Base-by-base conservation (phyloP, 192 early-diverging fungal genomes). In the Coemansia sp. region DNA sequence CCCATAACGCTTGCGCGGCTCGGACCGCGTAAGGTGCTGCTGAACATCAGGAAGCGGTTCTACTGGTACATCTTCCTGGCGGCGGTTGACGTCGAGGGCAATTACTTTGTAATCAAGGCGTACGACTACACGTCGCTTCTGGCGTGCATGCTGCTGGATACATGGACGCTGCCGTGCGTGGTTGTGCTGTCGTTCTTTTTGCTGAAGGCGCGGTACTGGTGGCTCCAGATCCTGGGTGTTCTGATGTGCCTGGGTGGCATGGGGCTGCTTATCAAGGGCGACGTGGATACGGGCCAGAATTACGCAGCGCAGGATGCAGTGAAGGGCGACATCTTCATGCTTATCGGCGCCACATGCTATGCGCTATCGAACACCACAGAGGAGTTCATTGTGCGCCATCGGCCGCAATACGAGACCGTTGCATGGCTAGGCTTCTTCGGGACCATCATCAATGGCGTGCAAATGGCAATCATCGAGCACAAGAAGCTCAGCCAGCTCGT, bases 51-150 rank as follows among this genome's bases (percentile, higher is more conserved):
- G 53, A 61, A 57, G 29, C 70, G 83, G n/a, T 75, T 61, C 49
- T 73, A 69, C 67, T 79, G 80, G 79, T 85, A 85, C 64, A 52
- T 90, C n/a, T 68, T 83, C 5, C 67, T 93, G 60, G 86, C 86
- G n/a, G 46, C 86, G 19, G 85, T 88, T 2, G 91, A 93, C 71
- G 89, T 93, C 3, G 90, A 93, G 71, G 91, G 88, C 67, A 93
- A 93, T 62, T 93, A 88, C 63, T 90, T 93, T 82, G 86, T 89
- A 14, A 87, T 91, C 59, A 91, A 90, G 77, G 86, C 89, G 9
- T 93, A 85, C 61, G 77, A 71, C 63, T 91, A 91, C 66, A 93
- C 91, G 17, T 90, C 88, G 15, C 63, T 91, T 2, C 74, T 93
- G 40, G 90, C 90, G 0, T 87, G 85, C 65, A 90, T 90, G 89